Evolutionary conservation across 2,329 filamentous ascomycete species (phyloP).

Genomic region (Furcasterigmium sp.): DNA sequence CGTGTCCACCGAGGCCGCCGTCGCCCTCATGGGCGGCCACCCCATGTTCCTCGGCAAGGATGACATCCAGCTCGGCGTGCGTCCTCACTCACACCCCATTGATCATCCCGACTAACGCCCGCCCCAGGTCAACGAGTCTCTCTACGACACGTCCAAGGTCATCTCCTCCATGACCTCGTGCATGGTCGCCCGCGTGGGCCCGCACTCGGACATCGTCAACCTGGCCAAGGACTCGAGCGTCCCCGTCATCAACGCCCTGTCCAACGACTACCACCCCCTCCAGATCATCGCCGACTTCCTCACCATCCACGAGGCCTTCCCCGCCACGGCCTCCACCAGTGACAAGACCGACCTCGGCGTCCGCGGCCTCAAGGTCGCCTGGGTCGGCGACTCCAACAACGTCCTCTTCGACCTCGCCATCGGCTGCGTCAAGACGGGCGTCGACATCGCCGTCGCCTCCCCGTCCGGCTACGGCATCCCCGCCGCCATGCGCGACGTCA

Average conservation of each 20-base stretch:
- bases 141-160: slow-evolving; percentile 87
- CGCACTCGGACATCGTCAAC: slow-evolving; percentile 68
- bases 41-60: slow-evolving; percentile 96
- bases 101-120: background rate
- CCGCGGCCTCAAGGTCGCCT: slow-evolving; percentile 83
- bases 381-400: slow-evolving; percentile 96
- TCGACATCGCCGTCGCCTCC: slow-evolving; percentile 82
- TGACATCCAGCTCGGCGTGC: slow-evolving; percentile 89
- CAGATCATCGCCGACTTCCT: slow-evolving; percentile 93
- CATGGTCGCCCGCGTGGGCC: slow-evolving; percentile 74
- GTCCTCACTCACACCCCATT: slow-evolving; percentile 16
- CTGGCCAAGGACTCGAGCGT: slow-evolving; percentile 70
- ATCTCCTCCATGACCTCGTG: slow-evolving; percentile 91
- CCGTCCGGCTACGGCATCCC: slow-evolving; percentile 83
- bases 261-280: slow-evolving; percentile 86
- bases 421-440: slow-evolving; percentile 78
- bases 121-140: slow-evolving; percentile 75
- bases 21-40: slow-evolving; percentile 83
- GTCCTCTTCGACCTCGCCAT: slow-evolving; percentile 92
- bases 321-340: slow-evolving; percentile 30
- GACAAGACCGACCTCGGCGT: slow-evolving; percentile 52
- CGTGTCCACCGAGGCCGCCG: slow-evolving; percentile 87
- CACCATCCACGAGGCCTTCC: slow-evolving; percentile 78
- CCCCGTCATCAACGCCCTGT: slow-evolving; percentile 82
- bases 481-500: slow-evolving; percentile 64